Evolutionary conservation across 345 rosid species (phyloP).

Genomic region (Balakata baccata): DNA sequence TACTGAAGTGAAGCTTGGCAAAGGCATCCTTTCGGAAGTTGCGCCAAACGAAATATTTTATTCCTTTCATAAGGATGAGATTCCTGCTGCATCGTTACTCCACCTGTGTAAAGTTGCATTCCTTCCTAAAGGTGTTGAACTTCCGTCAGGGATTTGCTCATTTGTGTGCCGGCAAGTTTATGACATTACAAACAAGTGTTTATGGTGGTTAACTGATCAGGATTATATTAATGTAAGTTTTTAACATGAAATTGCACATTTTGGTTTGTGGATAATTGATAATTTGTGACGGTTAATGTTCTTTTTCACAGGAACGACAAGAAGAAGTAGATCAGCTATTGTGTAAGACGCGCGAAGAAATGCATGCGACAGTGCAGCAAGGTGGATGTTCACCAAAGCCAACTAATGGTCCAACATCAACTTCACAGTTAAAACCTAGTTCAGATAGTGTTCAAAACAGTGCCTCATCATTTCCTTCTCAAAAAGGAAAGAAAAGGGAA

Average conservation of each 20-base stretch:
- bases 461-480: constrained; percentile 55
- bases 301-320: constrained; percentile 43
- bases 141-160: constrained; percentile 71
- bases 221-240: constrained; percentile 73
- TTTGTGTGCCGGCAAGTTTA: constrained; percentile 86
- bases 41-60: constrained; percentile 92
- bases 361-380: constrained; percentile 71
- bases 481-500: constrained; percentile 93
- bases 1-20: constrained; percentile 79
- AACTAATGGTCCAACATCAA: constrained; percentile 67
- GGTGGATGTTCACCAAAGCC: constrained; percentile 83
- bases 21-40: constrained; percentile 72
- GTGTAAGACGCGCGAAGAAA: constrained; percentile 56
- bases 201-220: constrained; percentile 97
- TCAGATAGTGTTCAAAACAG: constrained; percentile 63
- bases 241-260: not conserved
- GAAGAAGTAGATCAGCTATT: constrained; percentile 76
- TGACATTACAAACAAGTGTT: constrained; percentile 59
- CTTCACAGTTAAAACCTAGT: constrained; percentile 66
- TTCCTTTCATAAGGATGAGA: constrained; percentile 93
- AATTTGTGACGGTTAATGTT: not conserved
- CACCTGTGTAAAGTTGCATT: constrained; percentile 97
- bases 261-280: no score
- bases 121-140: constrained; percentile 69
- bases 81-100: constrained; percentile 74